A percentile compares a stretch with the other conserved stretches of the same genome.
Conservation (phyloP, 805 yeast species). For the Monosporozyma yasuniensis region DNA sequence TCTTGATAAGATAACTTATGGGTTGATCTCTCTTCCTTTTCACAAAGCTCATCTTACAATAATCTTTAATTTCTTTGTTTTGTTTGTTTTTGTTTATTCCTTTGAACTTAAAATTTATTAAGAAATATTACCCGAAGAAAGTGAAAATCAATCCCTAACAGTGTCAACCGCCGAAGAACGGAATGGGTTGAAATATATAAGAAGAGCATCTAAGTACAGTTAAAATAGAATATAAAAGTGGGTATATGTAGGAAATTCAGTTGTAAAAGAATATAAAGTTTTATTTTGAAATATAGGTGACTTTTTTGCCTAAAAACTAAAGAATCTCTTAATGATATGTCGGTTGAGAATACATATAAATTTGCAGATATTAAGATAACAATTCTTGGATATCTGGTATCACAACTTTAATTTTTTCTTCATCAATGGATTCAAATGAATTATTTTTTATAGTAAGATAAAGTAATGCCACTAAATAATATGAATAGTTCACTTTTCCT, state of each 20-base stretch:
- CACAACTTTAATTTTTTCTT: background rate
- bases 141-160: background rate
- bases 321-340: too few species aligned
- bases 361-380: background rate
- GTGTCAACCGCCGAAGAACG: background rate
- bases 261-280: too few species aligned
- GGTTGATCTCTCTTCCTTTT: background rate
- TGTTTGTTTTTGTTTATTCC: background rate
- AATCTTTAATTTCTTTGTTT: background rate
- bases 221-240: background rate
- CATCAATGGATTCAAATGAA: background rate
- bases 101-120: background rate
- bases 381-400: background rate
- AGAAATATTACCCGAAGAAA: background rate
- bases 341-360: too few species aligned
- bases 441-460: background rate
- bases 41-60: background rate
- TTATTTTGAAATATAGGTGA: too few species aligned
- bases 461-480: slow-evolving; percentile 28
- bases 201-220: background rate
- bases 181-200: background rate
- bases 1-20: background rate
- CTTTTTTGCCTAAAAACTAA: too few species aligned
- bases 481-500: slow-evolving; percentile 44
- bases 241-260: background rate